Percentiles rank a stretch among this genome's conserved stretches.
These are phyloP conservation scores for Hondaea fermentalgiana DNA, from an alignment of 108 stramenopile genomes.

Conservation along the genomic window DNA sequence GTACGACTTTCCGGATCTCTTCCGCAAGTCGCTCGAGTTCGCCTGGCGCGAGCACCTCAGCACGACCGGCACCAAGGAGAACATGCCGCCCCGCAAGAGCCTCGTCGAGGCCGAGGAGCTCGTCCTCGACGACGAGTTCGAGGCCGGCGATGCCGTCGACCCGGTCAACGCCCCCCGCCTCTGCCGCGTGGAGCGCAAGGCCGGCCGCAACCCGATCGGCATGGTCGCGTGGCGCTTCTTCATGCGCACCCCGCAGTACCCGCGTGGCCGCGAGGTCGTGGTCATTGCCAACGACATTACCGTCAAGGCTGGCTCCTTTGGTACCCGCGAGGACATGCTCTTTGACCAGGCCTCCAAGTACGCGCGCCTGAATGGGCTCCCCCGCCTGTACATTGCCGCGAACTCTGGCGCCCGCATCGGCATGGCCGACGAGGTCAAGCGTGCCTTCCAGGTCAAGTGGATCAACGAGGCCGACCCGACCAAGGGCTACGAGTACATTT, in stretches of 20 bases:
- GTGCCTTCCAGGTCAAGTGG: slow-evolving; percentile 84
- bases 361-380: slow-evolving; percentile 74
- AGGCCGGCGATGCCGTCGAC: neutral
- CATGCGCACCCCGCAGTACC: slow-evolving; percentile 90
- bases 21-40: slow-evolving; percentile 81
- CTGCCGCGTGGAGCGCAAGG: slow-evolving; percentile 53
- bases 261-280: slow-evolving; percentile 80
- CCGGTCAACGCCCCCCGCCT: neutral
- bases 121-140: slow-evolving; percentile 66
- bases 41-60: slow-evolving; percentile 42
- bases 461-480: slow-evolving; percentile 80
- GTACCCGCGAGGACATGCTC: slow-evolving; percentile 91
- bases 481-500: slow-evolving; percentile 88
- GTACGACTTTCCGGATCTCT: slow-evolving; percentile 91
- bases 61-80: slow-evolving; percentile 16
- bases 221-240: slow-evolving; percentile 98
- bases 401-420: slow-evolving; percentile 95
- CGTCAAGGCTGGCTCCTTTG: slow-evolving; percentile 91
- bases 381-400: slow-evolving; percentile 67
- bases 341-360: slow-evolving; percentile 86
- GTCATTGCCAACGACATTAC: slow-evolving; percentile 99
- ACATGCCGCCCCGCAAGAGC: neutral
- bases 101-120: slow-evolving; percentile 61
- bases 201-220: slow-evolving; percentile 92
- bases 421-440: slow-evolving; percentile 86